These are phyloP conservation scores for Penicillium sclerotigenum DNA, from an alignment of 2,329 filamentous ascomycete species.

Conservation along the genomic window DNA sequence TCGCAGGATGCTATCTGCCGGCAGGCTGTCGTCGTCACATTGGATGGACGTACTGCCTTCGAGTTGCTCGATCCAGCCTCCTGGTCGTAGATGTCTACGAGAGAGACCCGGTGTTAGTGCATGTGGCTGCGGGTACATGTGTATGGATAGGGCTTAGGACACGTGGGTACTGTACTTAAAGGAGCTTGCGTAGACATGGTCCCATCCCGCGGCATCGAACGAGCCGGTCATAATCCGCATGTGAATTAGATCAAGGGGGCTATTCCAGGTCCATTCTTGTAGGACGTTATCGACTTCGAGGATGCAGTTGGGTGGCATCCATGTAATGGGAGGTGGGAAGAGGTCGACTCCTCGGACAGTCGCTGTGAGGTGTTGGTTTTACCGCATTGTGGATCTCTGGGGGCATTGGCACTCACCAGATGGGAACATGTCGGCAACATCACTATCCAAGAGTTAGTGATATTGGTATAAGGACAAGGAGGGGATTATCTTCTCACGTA, in stretches of 20 bases:
- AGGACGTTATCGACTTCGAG: constrained; percentile 2
- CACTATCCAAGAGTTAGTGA: not conserved
- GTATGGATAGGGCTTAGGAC: not conserved
- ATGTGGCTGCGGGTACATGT: not conserved
- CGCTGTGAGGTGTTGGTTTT: not conserved
- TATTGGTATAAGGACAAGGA: not conserved
- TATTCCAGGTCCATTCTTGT: constrained; percentile 3
- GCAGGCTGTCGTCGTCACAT: not conserved
- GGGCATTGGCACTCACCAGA: not conserved
- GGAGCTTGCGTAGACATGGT: not conserved
- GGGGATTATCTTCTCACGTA: not conserved
- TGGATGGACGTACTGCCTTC: not conserved
- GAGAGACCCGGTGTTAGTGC: not conserved
- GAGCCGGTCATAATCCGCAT: not conserved
- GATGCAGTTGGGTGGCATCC: constrained; percentile 4
- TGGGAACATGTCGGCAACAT: constrained; percentile 6
- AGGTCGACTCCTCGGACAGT: constrained; percentile 4
- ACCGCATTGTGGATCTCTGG: not conserved
- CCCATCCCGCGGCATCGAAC: not conserved
- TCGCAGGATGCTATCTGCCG: not conserved
- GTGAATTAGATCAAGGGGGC: not conserved
- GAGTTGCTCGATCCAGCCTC: constrained; percentile 7
- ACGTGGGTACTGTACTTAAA: not conserved
- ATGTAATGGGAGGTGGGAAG: constrained; percentile 1
- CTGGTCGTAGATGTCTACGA: not conserved